These are phyloP conservation scores for Coelastrella sp. DNA, from an alignment of 139 green algal species.

Conservation along the genomic window DNA sequence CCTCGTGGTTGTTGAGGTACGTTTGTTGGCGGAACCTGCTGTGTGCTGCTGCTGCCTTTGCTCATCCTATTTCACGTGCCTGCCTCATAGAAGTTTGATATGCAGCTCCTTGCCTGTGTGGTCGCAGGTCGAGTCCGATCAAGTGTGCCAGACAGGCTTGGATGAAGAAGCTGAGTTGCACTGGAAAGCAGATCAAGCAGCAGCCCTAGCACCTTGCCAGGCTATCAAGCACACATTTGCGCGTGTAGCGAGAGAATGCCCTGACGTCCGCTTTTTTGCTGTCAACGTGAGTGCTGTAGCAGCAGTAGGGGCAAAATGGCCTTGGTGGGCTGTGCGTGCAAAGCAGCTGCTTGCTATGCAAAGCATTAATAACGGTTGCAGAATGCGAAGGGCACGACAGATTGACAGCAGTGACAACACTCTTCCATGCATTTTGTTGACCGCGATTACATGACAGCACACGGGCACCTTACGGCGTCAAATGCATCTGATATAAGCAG, in stretches of 20 bases:
- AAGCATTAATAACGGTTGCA: background rate
- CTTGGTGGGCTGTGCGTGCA: background rate
- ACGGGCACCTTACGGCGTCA: too few species aligned
- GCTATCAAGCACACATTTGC: constrained; percentile 83
- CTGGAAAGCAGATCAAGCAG: constrained; percentile 81
- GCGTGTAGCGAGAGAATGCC: constrained; percentile 82
- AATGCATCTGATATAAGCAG: too few species aligned
- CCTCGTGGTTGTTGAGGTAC: constrained; percentile 86
- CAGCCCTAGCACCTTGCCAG: constrained; percentile 66
- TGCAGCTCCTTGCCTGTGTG: too few species aligned
- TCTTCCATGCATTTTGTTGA: too few species aligned
- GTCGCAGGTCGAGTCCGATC: constrained; percentile 62
- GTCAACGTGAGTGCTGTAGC: constrained; percentile 63
- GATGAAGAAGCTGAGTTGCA: constrained; percentile 87
- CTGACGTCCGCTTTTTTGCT: constrained; percentile 79
- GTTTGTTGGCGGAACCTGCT: background rate
- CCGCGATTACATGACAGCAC: too few species aligned
- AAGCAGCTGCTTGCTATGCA: background rate
- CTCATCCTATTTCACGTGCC: too few species aligned
- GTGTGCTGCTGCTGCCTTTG: background rate
- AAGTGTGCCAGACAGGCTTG: constrained; percentile 80
- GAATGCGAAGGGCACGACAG: too few species aligned
- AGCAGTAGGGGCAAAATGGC: background rate
- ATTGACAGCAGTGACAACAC: too few species aligned
- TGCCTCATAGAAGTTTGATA: background rate